Conservation (phyloP, 2,329 filamentous ascomycete species). For the Zymoseptoria pseudotritici region DNA sequence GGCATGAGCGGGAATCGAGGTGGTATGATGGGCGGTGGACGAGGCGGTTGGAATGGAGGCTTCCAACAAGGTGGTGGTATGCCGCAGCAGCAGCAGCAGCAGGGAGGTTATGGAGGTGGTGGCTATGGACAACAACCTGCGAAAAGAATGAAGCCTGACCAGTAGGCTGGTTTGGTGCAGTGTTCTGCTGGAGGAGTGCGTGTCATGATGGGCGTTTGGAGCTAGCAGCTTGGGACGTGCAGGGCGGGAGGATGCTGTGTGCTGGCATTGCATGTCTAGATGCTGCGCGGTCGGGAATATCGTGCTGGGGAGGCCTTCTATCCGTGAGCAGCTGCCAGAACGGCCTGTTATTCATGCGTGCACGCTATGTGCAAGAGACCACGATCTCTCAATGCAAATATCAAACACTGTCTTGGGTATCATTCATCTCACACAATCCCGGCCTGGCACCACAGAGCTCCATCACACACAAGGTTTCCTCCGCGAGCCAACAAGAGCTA, state of each 20-base stretch:
- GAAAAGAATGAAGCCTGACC: constrained; percentile 14
- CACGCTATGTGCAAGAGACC: background rate
- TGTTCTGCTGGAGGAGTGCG: background rate
- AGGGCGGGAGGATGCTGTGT: background rate
- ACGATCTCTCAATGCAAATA: background rate
- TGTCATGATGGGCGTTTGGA: background rate
- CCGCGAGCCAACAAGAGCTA: too few relatives aligned
- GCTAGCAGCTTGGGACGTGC: background rate
- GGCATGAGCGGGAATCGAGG: constrained; percentile 36
- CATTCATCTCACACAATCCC: too few relatives aligned
- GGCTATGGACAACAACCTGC: constrained; percentile 24
- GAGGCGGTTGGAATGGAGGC: constrained; percentile 40
- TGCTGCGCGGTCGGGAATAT: too few relatives aligned
- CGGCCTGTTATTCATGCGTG: too few relatives aligned
- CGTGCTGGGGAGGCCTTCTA: background rate
- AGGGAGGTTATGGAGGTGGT: constrained; percentile 3
- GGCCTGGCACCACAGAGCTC: too few relatives aligned
- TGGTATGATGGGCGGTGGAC: constrained; percentile 46
- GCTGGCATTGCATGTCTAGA: background rate
- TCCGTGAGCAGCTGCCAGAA: background rate
- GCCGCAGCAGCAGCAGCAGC: background rate
- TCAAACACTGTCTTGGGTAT: constrained; percentile 1
- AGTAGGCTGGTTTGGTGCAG: background rate
- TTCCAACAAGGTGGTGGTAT: constrained; percentile 47
- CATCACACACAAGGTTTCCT: too few relatives aligned